phyloP scores from a whole-genome alignment of 225 moss, liverwort and hornwort genomes.

The Thuidium tamariscinum region DNA sequence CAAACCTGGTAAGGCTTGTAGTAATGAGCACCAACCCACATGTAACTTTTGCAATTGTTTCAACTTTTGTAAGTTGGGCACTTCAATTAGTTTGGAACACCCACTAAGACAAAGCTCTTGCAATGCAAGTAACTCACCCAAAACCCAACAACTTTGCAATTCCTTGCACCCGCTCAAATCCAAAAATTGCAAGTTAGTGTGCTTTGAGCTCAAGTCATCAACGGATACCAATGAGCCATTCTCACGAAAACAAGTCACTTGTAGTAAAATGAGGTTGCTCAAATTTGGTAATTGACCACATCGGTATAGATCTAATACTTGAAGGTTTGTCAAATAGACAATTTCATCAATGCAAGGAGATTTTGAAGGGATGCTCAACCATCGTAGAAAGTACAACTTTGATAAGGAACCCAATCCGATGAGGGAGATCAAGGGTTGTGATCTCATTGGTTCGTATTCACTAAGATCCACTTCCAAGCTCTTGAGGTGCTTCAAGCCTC shows the following conservation, averaged over 20 bases:
- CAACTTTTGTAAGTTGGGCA: neutral
- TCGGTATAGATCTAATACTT: neutral
- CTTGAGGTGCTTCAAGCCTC: neutral
- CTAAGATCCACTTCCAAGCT: neutral
- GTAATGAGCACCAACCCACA: neutral
- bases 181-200: neutral
- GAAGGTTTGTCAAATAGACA: neutral
- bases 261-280: neutral
- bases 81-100: neutral
- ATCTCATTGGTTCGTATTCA: neutral
- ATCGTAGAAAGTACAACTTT: neutral
- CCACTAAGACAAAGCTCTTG: neutral
- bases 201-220: neutral
- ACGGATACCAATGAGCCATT: neutral
- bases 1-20: neutral
- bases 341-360: neutral
- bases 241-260: neutral
- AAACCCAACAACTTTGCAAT: neutral
- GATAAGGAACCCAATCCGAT: neutral
- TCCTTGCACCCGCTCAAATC: neutral
- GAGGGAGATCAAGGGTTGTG: fast-evolving
- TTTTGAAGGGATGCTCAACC: neutral
- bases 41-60: neutral
- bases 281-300: neutral
- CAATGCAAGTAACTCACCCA: neutral